Evolutionary conservation across 306 rosid species (phyloP).

Genomic region (Begonia peltatifolia): DNA sequence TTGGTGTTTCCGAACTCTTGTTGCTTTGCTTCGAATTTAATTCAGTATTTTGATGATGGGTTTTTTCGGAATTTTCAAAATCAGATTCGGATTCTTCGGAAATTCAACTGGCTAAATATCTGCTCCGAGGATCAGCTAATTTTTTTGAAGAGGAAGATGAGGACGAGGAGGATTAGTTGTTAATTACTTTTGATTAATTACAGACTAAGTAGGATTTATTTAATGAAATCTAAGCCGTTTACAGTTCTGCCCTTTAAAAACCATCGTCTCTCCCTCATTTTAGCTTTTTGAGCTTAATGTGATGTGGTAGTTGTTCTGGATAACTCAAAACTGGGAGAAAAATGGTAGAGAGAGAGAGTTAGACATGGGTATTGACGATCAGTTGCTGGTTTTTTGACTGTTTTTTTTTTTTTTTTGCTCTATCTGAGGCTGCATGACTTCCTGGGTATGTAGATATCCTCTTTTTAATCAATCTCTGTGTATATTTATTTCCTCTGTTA

Average conservation of each 20-base stretch:
- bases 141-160: not conserved
- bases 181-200: not conserved
- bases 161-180: not conserved
- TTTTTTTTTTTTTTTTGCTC: not conserved
- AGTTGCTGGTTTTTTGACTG: not conserved
- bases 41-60: not conserved
- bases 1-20: slow-evolving; percentile 28
- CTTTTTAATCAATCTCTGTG: not conserved
- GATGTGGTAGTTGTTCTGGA: not conserved
- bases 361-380: not conserved
- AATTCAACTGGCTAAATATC: not conserved
- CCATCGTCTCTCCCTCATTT: not conserved
- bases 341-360: not conserved
- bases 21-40: not conserved
- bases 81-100: slow-evolving; percentile 21
- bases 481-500: not conserved
- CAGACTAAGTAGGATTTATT: not conserved
- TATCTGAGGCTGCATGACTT: slow-evolving; percentile 11
- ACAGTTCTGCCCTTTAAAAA: not conserved
- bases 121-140: not conserved
- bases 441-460: slow-evolving; percentile 3
- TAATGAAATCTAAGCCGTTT: too few species aligned
- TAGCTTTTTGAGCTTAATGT: not conserved
- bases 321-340: not conserved
- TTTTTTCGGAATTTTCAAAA: not conserved